Evolutionary conservation across 495 filamentous ascomycete species (phyloP).

Genomic region (Tetracladium marchalianum): DNA sequence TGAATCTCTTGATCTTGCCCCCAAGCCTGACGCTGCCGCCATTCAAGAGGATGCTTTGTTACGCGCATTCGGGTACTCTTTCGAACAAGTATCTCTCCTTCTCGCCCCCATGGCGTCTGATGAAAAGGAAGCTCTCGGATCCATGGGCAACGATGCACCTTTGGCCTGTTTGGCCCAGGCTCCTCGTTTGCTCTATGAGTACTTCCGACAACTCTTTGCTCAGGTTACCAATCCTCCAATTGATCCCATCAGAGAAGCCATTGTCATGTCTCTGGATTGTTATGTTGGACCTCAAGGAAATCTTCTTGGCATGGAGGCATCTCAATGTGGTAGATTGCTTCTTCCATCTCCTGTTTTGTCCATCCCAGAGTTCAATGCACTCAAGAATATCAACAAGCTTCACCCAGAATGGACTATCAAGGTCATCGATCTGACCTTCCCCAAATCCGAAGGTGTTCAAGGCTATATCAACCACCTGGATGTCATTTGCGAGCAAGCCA

Average conservation of each 20-base stretch:
- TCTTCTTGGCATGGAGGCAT: constrained; percentile 85
- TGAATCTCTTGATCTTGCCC: constrained; percentile 43
- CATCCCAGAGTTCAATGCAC: constrained; percentile 81
- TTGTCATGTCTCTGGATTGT: constrained; percentile 97
- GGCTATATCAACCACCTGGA: constrained; percentile 90
- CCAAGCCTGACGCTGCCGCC: constrained; percentile 57
- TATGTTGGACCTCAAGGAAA: constrained; percentile 98
- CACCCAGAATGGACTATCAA: constrained; percentile 83
- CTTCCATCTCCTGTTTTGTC: constrained; percentile 88
- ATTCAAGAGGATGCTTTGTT: constrained; percentile 81
- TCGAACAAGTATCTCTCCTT: constrained; percentile 91
- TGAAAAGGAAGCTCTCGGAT: constrained; percentile 97
- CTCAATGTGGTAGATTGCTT: constrained; percentile 79
- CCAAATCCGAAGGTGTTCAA: constrained; percentile 71
- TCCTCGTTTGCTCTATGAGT: constrained; percentile 89
- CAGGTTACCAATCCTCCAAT: constrained; percentile 99
- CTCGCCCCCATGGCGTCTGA: constrained; percentile 97
- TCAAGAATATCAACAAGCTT: constrained; percentile 67
- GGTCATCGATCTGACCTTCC: constrained; percentile 94
- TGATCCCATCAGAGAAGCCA: constrained; percentile 95
- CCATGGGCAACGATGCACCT: constrained; percentile 98
- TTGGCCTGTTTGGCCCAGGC: constrained; percentile 84
- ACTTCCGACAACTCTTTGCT: constrained; percentile 97
- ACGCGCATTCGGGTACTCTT: constrained; percentile 88
- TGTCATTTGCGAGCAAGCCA: constrained; percentile 77